Evolutionary conservation across 2,329 filamentous ascomycete genomes (phyloP).

Genomic region (Sporothrix curviconia): DNA sequence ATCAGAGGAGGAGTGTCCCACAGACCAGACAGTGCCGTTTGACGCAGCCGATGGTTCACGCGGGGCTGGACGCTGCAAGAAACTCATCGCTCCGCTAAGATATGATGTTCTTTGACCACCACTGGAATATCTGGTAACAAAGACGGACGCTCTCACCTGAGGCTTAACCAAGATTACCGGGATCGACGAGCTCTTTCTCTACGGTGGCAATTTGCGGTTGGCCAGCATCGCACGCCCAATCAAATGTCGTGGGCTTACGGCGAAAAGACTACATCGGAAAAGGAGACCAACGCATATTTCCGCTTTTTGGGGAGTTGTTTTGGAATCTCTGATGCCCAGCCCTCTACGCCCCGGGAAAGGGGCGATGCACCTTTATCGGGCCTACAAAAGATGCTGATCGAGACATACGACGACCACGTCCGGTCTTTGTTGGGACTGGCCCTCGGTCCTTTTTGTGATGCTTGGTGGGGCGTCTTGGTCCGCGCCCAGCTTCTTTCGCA

Average conservation of each 20-base stretch:
- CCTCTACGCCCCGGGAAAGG: too few relatives aligned
- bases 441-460: too few relatives aligned
- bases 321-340: conserved; percentile 13
- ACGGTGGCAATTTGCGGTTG: background rate
- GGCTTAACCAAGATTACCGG: conserved; percentile 20
- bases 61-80: conserved; percentile 56
- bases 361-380: too few relatives aligned
- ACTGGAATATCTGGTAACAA: conserved; percentile 26
- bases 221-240: conserved; percentile 17
- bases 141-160: conserved; percentile 12
- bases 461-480: too few relatives aligned
- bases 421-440: conserved; percentile 21
- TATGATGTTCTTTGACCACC: conserved; percentile 27
- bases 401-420: conserved; percentile 15
- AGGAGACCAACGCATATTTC: too few relatives aligned
- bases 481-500: background rate
- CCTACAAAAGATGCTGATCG: conserved; percentile 20
- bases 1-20: too few relatives aligned
- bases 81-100: conserved; percentile 49
- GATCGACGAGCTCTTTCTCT: conserved; percentile 21
- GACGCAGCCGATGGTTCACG: conserved; percentile 27
- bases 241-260: conserved; percentile 19
- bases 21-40: background rate
- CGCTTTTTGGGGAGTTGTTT: too few relatives aligned
- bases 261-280: conserved; percentile 15